These are phyloP conservation scores for Inga leiocalycina DNA, from an alignment of 306 rosid species.

Conservation along the genomic window DNA sequence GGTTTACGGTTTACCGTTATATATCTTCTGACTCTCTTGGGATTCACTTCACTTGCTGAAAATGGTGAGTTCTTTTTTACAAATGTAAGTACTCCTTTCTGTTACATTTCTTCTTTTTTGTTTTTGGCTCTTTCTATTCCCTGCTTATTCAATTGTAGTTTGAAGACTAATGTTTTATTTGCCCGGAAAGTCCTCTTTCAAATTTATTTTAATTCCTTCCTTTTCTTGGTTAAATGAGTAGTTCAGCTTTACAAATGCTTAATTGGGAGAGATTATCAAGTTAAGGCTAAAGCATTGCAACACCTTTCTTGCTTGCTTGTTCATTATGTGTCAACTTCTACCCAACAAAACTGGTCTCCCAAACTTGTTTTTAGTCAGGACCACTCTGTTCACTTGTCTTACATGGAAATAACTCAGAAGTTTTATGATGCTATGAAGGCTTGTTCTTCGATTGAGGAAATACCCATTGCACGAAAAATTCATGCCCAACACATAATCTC, in stretches of 20 bases:
- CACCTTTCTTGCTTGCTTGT: neutral
- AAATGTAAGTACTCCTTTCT: neutral
- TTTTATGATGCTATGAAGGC: constrained; percentile 66
- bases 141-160: neutral
- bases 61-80: neutral
- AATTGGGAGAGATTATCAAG: neutral
- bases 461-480: constrained; percentile 52
- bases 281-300: neutral
- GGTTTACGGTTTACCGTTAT: neutral
- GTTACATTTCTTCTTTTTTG: neutral
- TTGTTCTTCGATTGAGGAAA: constrained; percentile 47
- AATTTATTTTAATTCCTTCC: neutral
- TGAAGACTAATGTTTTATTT: neutral
- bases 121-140: neutral
- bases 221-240: neutral
- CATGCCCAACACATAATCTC: constrained; percentile 68
- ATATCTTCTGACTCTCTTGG: neutral
- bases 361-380: neutral
- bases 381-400: constrained; percentile 34
- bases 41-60: neutral
- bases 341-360: neutral
- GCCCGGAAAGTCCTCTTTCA: neutral
- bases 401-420: constrained; percentile 61
- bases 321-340: neutral
- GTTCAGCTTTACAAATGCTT: constrained; percentile 4